Conservation (phyloP, 352 stramenopile genomes). For the Discostella stelligera region DNA sequence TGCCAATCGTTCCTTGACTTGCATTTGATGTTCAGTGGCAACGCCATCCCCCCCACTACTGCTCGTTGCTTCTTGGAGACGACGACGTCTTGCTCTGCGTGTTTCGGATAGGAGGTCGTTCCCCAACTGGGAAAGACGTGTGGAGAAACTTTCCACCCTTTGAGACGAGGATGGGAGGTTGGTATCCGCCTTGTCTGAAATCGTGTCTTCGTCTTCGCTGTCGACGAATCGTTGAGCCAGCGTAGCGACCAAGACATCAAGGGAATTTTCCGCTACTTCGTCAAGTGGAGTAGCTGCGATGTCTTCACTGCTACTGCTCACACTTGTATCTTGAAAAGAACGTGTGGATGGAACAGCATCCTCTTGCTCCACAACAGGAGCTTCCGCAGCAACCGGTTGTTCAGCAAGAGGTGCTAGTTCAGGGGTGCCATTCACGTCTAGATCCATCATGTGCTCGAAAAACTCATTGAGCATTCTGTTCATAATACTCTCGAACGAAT, state of each 20-base stretch:
- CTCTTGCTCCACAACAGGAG: neutral
- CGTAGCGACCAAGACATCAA: constrained; percentile 26
- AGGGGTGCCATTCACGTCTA: neutral
- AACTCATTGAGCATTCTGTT: constrained; percentile 21
- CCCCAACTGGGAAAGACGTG: constrained; percentile 13
- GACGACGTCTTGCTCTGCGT: constrained; percentile 1
- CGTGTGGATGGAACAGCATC: neutral
- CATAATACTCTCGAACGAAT: constrained; percentile 21
- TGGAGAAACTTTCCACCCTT: constrained; percentile 1
- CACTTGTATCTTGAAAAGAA: neutral
- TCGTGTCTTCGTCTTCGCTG: neutral
- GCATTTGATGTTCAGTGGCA: constrained; percentile 1
- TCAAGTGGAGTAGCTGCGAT: neutral
- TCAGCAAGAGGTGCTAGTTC: neutral
- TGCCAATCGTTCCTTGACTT: constrained; percentile 25
- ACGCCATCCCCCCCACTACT: neutral
- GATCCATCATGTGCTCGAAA: constrained; percentile 22
- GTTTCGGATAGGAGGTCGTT: constrained; percentile 16
- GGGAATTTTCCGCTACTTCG: constrained; percentile 26
- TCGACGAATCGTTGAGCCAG: constrained; percentile 3
- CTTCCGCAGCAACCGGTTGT: neutral
- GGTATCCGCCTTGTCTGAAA: neutral
- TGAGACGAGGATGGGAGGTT: neutral
- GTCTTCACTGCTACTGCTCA: neutral
- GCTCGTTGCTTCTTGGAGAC: neutral